Base-by-base conservation (phyloP, 148 eudicot genomes). In the Limonium bicolor region DNA sequence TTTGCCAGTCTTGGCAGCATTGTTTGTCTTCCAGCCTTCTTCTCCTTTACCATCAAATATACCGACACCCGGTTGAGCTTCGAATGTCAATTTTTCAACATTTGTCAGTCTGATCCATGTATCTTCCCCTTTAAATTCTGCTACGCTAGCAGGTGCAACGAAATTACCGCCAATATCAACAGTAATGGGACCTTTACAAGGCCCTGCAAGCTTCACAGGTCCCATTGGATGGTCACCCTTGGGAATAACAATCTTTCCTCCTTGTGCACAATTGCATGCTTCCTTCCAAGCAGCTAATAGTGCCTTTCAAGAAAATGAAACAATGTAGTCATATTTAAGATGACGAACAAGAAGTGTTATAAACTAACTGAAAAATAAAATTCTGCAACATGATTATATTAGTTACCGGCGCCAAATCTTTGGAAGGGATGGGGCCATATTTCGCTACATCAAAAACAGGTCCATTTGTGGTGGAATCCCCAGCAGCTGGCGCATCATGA, bases 21-120 rank as follows among this genome's bases (percentile, higher is more conserved):
- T 35, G 18, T 43, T 55, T 15, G 49, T 28, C 32, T 22, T 42
- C 67, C 72, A 67, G 15, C 56, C 55, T 9, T 8, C 19, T 32
- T 22, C 14, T n/a, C 67, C 63, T 47, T 56, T 44, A 14, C 72
- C 72, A 27, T 67, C 67, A 40, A 67, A 61, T 5, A 20, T 29
- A 7, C 67, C 67, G 12, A 66, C 67, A 0, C 4, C 27, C n/a
- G n/a, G n/a, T n/a, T n/a, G n/a, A n/a, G n/a, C n/a, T n/a, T n/a
- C n/a, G n/a, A n/a, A n/a, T n/a, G n/a, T n/a, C n/a, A n/a, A n/a
- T n/a, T n/a, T n/a, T n/a, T n/a, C n/a, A n/a, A n/a, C n/a, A n/a
- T n/a, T n/a, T n/a, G n/a, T n/a, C n/a, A n/a, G n/a, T n/a, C n/a
- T n/a, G n/a, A n/a, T n/a, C n/a, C n/a, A n/a, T n/a, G n/a, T n/a